Conservation (phyloP, 352 stramenopile species). For the Blastocystis sp. region DNA sequence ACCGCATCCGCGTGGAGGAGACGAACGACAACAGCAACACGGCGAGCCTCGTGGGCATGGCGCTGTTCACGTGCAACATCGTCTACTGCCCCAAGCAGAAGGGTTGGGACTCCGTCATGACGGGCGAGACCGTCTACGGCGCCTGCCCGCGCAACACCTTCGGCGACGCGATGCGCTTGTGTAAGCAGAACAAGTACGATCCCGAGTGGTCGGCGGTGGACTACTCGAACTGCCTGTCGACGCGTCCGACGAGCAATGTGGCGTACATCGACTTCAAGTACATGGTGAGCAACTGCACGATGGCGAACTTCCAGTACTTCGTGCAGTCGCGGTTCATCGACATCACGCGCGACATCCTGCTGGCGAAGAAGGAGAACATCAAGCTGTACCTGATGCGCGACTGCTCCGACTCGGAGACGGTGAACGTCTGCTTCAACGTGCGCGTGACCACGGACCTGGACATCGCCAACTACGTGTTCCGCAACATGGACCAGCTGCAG, state of each 20-base stretch:
- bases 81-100: conserved; percentile 39
- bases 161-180: background rate
- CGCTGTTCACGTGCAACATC: conserved; percentile 27
- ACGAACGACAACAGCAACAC: background rate
- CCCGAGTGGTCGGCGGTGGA: conserved; percentile 24
- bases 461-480: background rate
- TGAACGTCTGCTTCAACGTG: conserved; percentile 15
- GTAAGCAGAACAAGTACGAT: background rate
- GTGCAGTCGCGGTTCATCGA: conserved; percentile 3
- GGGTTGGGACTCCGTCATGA: background rate
- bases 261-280: conserved; percentile 43
- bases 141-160: conserved; percentile 8
- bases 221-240: conserved; percentile 19
- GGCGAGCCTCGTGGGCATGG: background rate
- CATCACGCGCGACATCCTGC: background rate
- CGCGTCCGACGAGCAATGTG: background rate
- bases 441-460: conserved; percentile 1
- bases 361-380: conserved; percentile 23
- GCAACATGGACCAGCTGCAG: background rate
- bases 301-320: background rate
- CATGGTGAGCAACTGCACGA: conserved; percentile 16
- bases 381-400: conserved; percentile 8
- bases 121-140: background rate
- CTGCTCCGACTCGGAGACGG: background rate
- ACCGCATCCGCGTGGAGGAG: background rate